Percentiles rank a stretch among this genome's conserved stretches.
phyloP scores from a whole-genome alignment of 2,329 filamentous ascomycete species.

The Waltergamsia citrina region DNA sequence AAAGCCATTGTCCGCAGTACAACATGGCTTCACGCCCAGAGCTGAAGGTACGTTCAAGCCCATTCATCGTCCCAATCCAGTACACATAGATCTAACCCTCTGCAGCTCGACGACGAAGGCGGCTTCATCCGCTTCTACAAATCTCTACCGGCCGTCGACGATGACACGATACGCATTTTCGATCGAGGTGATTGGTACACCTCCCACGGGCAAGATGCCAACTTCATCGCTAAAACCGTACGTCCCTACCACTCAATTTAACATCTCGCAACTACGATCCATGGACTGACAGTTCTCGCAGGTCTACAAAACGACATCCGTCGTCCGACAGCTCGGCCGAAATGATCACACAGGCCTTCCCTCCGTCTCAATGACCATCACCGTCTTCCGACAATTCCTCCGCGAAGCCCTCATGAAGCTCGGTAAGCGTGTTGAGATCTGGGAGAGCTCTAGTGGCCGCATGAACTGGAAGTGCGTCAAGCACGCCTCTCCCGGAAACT shows the following conservation, averaged over 20 bases:
- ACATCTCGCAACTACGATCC: neutral
- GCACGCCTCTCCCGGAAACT: constrained; percentile 87
- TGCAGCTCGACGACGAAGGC: constrained; percentile 85
- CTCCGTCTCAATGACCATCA: constrained; percentile 91
- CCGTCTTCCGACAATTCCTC: constrained; percentile 91
- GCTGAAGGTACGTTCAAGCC: constrained; percentile 51
- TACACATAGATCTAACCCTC: constrained; percentile 3
- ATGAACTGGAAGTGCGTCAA: constrained; percentile 91
- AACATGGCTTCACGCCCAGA: constrained; percentile 65
- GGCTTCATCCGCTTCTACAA: constrained; percentile 97
- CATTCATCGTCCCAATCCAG: neutral
- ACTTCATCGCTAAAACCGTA: constrained; percentile 72
- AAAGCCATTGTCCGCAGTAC: constrained; percentile 3
- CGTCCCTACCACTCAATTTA: constrained; percentile 12
- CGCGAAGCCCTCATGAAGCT: constrained; percentile 88
- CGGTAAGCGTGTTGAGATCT: constrained; percentile 86
- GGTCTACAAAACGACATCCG: constrained; percentile 97
- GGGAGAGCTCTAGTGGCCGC: constrained; percentile 63
- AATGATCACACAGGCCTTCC: constrained; percentile 76
- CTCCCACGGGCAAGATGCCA: constrained; percentile 78
- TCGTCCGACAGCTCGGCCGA: constrained; percentile 80
- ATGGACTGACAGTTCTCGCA: constrained; percentile 17
- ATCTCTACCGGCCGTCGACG: constrained; percentile 60
- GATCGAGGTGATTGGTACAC: constrained; percentile 94
- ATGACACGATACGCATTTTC: constrained; percentile 80